Percentiles rank a stretch among this genome's conserved stretches.
Conservation (phyloP, 305 asterid species). For the Solanum hybrid region DNA sequence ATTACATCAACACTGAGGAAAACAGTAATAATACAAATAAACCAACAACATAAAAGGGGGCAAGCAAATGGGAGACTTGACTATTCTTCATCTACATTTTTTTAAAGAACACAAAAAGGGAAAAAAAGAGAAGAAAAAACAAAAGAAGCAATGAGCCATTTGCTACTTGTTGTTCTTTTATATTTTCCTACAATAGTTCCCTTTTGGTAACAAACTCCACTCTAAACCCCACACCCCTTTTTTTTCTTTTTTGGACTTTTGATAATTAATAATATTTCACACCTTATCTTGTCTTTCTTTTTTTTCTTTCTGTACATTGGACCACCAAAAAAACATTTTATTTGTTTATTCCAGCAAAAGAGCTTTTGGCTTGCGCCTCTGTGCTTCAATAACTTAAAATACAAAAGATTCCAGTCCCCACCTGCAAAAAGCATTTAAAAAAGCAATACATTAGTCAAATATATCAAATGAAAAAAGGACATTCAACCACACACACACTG, state of each 20-base stretch:
- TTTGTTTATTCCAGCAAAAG: background rate
- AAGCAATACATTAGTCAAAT: background rate
- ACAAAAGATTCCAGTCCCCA: background rate
- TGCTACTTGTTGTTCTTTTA: slow-evolving; percentile 24
- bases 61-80: slow-evolving; percentile 36
- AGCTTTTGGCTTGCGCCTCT: background rate
- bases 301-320: background rate
- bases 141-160: slow-evolving; percentile 21
- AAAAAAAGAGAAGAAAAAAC: background rate
- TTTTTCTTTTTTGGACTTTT: background rate
- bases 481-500: background rate
- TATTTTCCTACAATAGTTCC: background rate
- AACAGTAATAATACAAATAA: background rate
- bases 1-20: background rate
- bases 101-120: background rate
- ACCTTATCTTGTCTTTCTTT: background rate
- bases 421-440: background rate
- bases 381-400: background rate
- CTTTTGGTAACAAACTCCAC: slow-evolving; percentile 30
- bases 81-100: background rate
- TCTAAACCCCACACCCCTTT: slow-evolving; percentile 22
- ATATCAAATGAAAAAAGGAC: background rate
- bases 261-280: background rate
- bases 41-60: background rate
- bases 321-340: background rate